A percentile compares a stretch with the other conserved stretches of the same genome.
These are phyloP conservation scores for Pseudogymnoascus sp. DNA, from an alignment of 2,329 filamentous ascomycete genomes.

Conservation along the genomic window DNA sequence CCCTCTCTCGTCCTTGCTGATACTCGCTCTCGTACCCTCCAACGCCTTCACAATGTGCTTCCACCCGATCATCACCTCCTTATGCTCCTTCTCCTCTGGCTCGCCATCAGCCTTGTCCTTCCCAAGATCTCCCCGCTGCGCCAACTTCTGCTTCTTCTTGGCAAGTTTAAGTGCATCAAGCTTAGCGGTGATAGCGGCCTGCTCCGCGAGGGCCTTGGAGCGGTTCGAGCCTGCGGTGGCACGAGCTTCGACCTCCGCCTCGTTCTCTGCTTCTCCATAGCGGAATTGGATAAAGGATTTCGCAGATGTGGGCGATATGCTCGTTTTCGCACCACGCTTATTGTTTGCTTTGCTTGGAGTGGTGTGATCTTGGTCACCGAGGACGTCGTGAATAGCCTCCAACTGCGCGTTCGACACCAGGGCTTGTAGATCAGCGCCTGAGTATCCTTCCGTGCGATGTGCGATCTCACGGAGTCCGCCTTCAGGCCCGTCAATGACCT, in stretches of 20 bases:
- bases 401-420: conserved; percentile 94
- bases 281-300: conserved; percentile 73
- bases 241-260: conserved; percentile 31
- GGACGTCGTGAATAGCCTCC: conserved; percentile 89
- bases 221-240: conserved; percentile 38
- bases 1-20: conserved; percentile 66
- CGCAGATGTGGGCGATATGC: conserved; percentile 16
- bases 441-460: conserved; percentile 74
- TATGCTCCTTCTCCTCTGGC: conserved; percentile 30
- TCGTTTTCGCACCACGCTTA: conserved; percentile 13
- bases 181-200: conserved; percentile 71
- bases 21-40: conserved; percentile 69
- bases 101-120: conserved; percentile 18
- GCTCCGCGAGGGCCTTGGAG: conserved; percentile 57
- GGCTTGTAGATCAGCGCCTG: conserved; percentile 88
- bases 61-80: conserved; percentile 78
- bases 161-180: conserved; percentile 68
- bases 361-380: conserved; percentile 51
- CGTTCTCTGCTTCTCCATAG: conserved; percentile 56
- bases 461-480: conserved; percentile 65
- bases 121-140: conserved; percentile 18
- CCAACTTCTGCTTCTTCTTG: conserved; percentile 36
- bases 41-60: conserved; percentile 73
- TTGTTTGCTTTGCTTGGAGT: conserved; percentile 25
- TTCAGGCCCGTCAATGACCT: conserved; percentile 46